These are phyloP conservation scores for Alternaria alternata DNA, from an alignment of 2,329 filamentous ascomycete species.

Conservation along the genomic window DNA sequence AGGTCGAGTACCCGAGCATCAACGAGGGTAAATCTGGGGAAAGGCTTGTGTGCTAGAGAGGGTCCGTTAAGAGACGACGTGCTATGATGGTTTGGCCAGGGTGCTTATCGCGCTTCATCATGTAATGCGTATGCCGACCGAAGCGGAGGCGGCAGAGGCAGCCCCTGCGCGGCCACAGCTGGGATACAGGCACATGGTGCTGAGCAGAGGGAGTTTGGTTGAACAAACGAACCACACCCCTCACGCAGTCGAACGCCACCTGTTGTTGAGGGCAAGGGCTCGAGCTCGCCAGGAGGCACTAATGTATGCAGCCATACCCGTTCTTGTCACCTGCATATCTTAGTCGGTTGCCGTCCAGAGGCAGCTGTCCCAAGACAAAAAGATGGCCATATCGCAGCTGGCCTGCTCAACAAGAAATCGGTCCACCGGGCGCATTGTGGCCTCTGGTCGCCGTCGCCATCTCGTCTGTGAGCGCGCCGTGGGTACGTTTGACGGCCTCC, in stretches of 20 bases:
- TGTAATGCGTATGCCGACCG: conserved; percentile 18
- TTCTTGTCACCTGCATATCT: conserved; percentile 12
- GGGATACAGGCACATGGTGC: conserved; percentile 5
- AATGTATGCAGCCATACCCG: conserved; percentile 14
- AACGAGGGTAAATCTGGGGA: conserved; percentile 40
- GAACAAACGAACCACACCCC: conserved; percentile 13
- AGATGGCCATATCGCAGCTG: conserved; percentile 2
- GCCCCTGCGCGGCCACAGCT: not conserved
- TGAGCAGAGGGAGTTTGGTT: conserved; percentile 1
- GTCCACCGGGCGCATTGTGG: conserved; percentile 4
- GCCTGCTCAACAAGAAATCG: conserved; percentile 18
- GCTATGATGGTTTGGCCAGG: conserved; percentile 15
- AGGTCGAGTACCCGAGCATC: not conserved
- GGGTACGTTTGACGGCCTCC: not conserved
- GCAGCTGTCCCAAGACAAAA: conserved; percentile 10
- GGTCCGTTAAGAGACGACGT: conserved; percentile 8
- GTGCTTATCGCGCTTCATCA: conserved; percentile 33
- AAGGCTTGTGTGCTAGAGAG: conserved; percentile 22
- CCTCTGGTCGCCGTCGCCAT: not conserved
- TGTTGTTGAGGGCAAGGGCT: conserved; percentile 13
- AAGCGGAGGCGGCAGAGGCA: conserved; percentile 15
- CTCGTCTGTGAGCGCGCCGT: not conserved
- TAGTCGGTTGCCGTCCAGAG: conserved; percentile 9
- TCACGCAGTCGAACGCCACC: conserved; percentile 4
- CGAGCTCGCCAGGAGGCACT: conserved; percentile 4